Percentiles rank a stretch among this genome's conserved stretches.
These are phyloP conservation scores for Aspergillus texensis DNA, from an alignment of 2,329 filamentous ascomycete species.

Conservation along the genomic window DNA sequence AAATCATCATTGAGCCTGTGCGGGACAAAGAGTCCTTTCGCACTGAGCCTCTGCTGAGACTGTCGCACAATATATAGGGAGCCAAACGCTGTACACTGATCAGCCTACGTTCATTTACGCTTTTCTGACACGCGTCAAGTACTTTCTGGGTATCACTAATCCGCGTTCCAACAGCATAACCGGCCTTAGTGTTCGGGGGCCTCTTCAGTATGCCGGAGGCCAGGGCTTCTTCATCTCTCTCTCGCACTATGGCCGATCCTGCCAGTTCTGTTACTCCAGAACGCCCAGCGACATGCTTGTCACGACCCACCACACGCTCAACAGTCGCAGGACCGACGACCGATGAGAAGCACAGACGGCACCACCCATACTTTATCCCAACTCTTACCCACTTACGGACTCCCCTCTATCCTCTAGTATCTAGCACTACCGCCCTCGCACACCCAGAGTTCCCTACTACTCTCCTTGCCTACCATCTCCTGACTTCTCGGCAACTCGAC, in stretches of 20 bases:
- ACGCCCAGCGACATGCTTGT: neutral
- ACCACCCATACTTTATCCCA: constrained; percentile 14
- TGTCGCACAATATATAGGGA: neutral
- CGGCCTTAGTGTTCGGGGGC: neutral
- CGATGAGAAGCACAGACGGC: neutral
- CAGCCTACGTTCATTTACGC: neutral
- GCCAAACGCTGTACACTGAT: neutral
- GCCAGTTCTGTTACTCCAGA: neutral
- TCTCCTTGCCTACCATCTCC: constrained; percentile 44
- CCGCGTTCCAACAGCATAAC: neutral
- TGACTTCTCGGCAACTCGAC: constrained; percentile 45
- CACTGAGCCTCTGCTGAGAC: neutral
- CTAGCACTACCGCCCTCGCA: constrained; percentile 35
- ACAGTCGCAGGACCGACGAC: neutral
- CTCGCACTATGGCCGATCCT: neutral
- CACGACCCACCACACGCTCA: neutral
- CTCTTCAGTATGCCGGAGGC: neutral
- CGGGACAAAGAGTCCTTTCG: neutral
- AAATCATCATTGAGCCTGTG: neutral
- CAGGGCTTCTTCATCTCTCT: neutral
- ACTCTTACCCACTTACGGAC: constrained; percentile 33
- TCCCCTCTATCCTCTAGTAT: constrained; percentile 40
- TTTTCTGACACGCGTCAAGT: neutral
- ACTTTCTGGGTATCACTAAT: neutral
- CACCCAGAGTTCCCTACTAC: constrained; percentile 44